These are phyloP conservation scores for Penicillium malachiteum DNA, from an alignment of 495 filamentous ascomycete genomes.

Conservation along the genomic window DNA sequence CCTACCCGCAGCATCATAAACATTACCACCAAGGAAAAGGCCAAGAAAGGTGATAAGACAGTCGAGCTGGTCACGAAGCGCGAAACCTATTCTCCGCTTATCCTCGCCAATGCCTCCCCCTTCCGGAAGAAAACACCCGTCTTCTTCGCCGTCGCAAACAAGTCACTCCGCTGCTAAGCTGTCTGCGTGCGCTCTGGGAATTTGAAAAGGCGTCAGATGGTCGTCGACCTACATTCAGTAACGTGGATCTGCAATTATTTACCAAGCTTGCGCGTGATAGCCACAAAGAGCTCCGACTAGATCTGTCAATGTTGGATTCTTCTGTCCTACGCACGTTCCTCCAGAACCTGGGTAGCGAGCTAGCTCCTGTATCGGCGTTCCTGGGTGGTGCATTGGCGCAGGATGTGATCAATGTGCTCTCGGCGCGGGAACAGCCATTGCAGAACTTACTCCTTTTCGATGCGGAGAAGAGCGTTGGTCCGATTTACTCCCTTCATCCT, in stretches of 20 bases:
- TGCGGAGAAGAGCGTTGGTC: constrained; percentile 72
- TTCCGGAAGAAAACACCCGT: constrained; percentile 67
- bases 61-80: constrained; percentile 90
- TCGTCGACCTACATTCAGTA: constrained; percentile 54
- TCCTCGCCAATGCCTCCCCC: constrained; percentile 71
- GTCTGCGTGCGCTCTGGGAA: constrained; percentile 80
- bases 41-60: constrained; percentile 67
- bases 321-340: constrained; percentile 81
- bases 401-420: constrained; percentile 95
- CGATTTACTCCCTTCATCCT: constrained; percentile 80
- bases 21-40: constrained; percentile 69
- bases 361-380: constrained; percentile 86
- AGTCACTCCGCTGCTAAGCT: constrained; percentile 77
- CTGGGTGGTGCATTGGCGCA: constrained; percentile 88
- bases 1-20: constrained; percentile 72
- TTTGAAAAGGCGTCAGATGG: constrained; percentile 58
- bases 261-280: constrained; percentile 73
- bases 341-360: constrained; percentile 75
- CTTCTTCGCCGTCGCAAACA: constrained; percentile 65
- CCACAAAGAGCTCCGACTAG: constrained; percentile 74
- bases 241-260: constrained; percentile 64
- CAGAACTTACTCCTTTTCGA: constrained; percentile 95
- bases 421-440: constrained; percentile 84
- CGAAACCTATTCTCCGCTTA: constrained; percentile 80
- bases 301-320: constrained; percentile 69